Conservation (phyloP, 371 early-diverging fungal genomes). For the Mortierella sp. region DNA sequence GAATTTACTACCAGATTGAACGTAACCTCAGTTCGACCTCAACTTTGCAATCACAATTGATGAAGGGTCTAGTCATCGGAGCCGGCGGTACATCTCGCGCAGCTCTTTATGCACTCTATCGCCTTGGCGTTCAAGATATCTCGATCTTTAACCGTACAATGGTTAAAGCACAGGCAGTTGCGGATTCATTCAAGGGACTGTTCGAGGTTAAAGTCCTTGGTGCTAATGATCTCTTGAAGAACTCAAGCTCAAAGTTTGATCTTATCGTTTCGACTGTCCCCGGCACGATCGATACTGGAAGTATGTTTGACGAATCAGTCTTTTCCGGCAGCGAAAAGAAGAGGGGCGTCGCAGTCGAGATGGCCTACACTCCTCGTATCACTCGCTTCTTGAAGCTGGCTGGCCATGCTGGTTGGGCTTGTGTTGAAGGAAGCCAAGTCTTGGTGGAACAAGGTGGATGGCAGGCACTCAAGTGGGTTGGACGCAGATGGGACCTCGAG, state of each 20-base stretch:
- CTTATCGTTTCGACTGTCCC: conserved; percentile 88
- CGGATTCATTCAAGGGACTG: conserved; percentile 70
- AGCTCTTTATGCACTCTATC: conserved; percentile 87
- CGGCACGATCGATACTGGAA: conserved; percentile 76
- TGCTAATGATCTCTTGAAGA: conserved; percentile 33
- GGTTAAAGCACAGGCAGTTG: conserved; percentile 79
- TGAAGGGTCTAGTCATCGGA: conserved; percentile 87
- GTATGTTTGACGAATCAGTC: conserved; percentile 69
- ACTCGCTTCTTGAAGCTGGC: conserved; percentile 79
- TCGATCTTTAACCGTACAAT: conserved; percentile 91
- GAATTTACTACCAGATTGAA: conserved; percentile 80
- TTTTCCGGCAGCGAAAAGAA: conserved; percentile 50
- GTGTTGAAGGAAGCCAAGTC: conserved; percentile 89
- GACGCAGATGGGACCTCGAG: conserved; percentile 58
- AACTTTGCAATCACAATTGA: conserved; percentile 23
- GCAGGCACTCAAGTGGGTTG: conserved; percentile 86
- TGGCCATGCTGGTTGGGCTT: conserved; percentile 73
- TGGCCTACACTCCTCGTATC: conserved; percentile 93
- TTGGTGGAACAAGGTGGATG: conserved; percentile 93
- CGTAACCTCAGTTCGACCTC: conserved; percentile 57
- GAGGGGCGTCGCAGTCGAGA: conserved; percentile 86
- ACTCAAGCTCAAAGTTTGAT: conserved; percentile 51
- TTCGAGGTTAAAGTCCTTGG: conserved; percentile 61
- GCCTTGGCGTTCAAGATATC: conserved; percentile 77
- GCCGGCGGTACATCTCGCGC: conserved; percentile 97